Evolutionary conservation across 148 eudicot genomes (phyloP).

Genomic region (Chenopodium berlandieri): DNA sequence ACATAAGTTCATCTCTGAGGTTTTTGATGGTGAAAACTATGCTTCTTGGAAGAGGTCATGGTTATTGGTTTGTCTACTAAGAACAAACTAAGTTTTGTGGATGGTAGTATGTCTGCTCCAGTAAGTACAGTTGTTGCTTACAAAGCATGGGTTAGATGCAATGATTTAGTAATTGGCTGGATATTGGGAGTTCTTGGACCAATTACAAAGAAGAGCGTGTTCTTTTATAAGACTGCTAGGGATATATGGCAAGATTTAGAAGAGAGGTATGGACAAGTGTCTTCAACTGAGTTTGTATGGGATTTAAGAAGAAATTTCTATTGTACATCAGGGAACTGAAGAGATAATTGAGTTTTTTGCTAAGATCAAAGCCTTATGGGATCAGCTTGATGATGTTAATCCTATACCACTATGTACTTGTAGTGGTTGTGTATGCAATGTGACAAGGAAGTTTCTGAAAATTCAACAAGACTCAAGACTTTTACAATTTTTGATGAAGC

Average conservation of each 20-base stretch:
- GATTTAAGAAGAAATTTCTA: not conserved
- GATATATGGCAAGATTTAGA: not conserved
- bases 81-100: not conserved
- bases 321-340: not conserved
- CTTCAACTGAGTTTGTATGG: not conserved
- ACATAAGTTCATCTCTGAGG: not conserved
- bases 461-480: no score
- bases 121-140: not conserved
- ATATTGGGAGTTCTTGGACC: not conserved
- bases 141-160: not conserved
- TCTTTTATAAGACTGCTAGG: not conserved
- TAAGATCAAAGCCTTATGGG: not conserved
- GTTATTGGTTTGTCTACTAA: not conserved
- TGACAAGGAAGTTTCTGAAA: no score
- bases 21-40: not conserved
- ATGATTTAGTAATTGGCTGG: not conserved
- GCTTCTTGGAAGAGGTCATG: not conserved
- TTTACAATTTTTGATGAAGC: no score
- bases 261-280: not conserved
- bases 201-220: not conserved
- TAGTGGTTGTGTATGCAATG: not conserved
- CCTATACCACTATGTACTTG: not conserved
- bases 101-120: not conserved
- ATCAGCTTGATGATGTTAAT: not conserved
- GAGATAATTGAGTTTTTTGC: not conserved